Conservation (phyloP, 805 yeast genomes). For the Candida dajiaensis region DNA sequence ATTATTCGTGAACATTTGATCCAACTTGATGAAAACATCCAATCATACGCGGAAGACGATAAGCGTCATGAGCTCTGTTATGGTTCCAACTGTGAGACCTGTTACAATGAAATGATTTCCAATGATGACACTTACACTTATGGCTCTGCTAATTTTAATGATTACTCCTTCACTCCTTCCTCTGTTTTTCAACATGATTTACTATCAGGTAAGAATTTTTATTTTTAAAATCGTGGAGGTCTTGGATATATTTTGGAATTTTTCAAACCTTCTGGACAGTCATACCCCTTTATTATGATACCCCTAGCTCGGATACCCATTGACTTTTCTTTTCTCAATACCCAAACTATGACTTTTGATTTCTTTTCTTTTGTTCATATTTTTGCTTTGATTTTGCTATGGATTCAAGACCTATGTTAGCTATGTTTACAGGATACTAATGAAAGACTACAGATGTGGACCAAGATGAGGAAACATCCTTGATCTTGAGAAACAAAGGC, state of each 20-base stretch:
- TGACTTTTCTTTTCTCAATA: neutral
- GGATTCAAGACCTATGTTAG: neutral
- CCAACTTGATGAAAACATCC: neutral
- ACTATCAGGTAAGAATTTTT: constrained; percentile 1
- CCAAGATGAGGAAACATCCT: neutral
- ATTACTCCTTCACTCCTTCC: constrained; percentile 5
- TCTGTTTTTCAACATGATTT: neutral
- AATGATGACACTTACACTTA: neutral
- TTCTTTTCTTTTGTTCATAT: neutral
- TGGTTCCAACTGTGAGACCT: neutral
- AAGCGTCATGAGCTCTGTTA: neutral
- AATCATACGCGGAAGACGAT: neutral
- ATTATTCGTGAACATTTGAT: neutral
- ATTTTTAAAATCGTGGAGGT: neutral
- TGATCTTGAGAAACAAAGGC: neutral
- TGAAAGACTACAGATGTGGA: neutral
- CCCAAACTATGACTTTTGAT: neutral
- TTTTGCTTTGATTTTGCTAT: neutral
- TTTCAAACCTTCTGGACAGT: neutral
- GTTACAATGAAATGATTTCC: neutral
- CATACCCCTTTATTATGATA: neutral
- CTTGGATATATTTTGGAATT: neutral
- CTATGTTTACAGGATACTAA: neutral
- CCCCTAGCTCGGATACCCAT: neutral
- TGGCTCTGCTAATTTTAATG: neutral